These are phyloP conservation scores for Beauveria scarabaeidicola DNA, from an alignment of 2,329 filamentous ascomycete genomes.

Conservation along the genomic window DNA sequence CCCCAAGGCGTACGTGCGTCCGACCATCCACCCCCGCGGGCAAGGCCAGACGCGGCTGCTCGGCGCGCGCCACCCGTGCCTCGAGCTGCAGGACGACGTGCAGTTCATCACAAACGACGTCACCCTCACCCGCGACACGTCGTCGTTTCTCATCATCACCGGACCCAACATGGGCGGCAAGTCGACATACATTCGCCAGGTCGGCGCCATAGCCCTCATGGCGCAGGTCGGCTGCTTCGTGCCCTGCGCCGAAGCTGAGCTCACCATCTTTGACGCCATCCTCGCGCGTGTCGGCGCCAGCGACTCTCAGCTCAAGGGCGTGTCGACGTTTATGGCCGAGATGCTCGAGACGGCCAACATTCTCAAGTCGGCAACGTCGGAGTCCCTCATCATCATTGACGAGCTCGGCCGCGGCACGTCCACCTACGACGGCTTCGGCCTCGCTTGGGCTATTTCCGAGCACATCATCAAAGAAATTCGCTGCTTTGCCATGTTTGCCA, in stretches of 20 bases:
- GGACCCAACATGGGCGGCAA: slow-evolving; percentile 99
- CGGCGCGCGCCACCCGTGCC: slow-evolving; percentile 90
- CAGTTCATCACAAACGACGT: slow-evolving; percentile 99
- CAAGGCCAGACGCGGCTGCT: slow-evolving; percentile 82
- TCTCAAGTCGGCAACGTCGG: slow-evolving; percentile 87
- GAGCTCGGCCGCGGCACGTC: slow-evolving; percentile 94
- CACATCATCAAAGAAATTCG: slow-evolving; percentile 94
- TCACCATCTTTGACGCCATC: slow-evolving; percentile 95
- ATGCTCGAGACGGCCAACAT: slow-evolving; percentile 99
- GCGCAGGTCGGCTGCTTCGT: slow-evolving; percentile 96
- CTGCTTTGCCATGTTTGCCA: slow-evolving; percentile 91
- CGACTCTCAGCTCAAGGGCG: slow-evolving; percentile 94
- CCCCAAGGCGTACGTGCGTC: slow-evolving; percentile 82
- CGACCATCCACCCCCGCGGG: slow-evolving; percentile 81
- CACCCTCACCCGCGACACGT: slow-evolving; percentile 64
- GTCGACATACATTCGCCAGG: slow-evolving; percentile 95
- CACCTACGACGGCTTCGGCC: slow-evolving; percentile 94
- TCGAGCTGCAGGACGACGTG: slow-evolving; percentile 98
- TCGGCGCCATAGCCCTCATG: slow-evolving; percentile 94
- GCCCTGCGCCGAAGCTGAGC: slow-evolving; percentile 78
- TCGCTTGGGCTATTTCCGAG: slow-evolving; percentile 98
- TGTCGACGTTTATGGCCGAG: slow-evolving; percentile 98
- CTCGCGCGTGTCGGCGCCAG: slow-evolving; percentile 91
- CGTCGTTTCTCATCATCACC: slow-evolving; percentile 92
- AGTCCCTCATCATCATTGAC: slow-evolving; percentile 97